Base-by-base conservation (phyloP, 129 eudicot genomes). In the Mikania micrantha region DNA sequence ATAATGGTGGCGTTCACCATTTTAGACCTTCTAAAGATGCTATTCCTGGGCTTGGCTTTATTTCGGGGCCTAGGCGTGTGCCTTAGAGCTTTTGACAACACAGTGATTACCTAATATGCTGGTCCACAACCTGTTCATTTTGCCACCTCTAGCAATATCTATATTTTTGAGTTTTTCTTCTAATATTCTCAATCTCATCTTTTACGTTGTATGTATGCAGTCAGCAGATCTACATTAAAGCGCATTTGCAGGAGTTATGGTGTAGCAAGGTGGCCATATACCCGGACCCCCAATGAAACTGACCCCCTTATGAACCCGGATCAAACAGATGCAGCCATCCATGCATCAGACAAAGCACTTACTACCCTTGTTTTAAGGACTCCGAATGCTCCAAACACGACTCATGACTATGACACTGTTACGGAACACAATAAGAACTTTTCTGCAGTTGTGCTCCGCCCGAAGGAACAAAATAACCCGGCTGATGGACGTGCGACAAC, bases 251-350 rank as follows among this genome's bases (percentile, higher is more conserved):
- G 58, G 58, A 50, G 58, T 50, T 15, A 19, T 7, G 58, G 29
- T 50, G 21, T 50, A 50, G 5, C 58, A 19, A 50, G 58, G 58
- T 50, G 58, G 58, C 58, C 58, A 50, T 50, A 50, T 50, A 50
- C 29, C 58, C 9, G 58, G 58, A 50, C 58, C 15, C 58, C 58
- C 28, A 50, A 50, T 21, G 58, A 50, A 9, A 50, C 3, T 5
- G 58, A 50, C 21, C 34, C 27, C 42, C 41, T 59, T 59, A 25
- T 17, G 25, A 59, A 59, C 42, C 24, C 65, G 13, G 40, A 59
- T 15, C 24, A 59, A 59, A 59, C 42, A n/a, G 65, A 59, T 32
- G 39, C n/a, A n/a, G n/a, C n/a, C n/a, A n/a, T n/a, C n/a, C n/a
- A 9, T 15, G 64, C 65, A 32, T 32, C 42, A 25, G 44, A 32